A percentile compares a stretch with the other conserved stretches of the same genome.
phyloP scores from a whole-genome alignment of 805 yeast species.

The Ogataea siamensis region DNA sequence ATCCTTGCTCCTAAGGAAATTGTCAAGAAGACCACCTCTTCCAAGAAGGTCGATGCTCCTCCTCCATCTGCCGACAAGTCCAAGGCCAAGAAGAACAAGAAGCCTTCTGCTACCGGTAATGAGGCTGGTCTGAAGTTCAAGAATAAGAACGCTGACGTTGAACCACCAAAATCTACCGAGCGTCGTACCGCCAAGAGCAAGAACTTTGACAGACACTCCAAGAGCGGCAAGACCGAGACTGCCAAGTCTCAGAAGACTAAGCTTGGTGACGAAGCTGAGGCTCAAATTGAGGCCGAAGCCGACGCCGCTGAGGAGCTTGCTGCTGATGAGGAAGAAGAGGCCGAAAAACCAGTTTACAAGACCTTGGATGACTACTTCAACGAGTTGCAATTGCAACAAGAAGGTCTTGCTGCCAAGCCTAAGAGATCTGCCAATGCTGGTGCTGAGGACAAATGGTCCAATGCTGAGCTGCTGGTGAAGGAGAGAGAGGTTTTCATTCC shows the following conservation, averaged over 20 bases:
- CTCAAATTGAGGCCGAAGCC: conserved; percentile 45
- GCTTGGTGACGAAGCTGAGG: conserved; percentile 79
- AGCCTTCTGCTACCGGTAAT: conserved; percentile 75
- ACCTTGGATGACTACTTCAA: conserved; percentile 86
- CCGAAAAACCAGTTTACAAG: conserved; percentile 52
- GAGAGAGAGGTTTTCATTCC: conserved; percentile 58
- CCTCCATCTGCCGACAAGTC: conserved; percentile 81
- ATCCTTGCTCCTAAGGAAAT: conserved; percentile 63
- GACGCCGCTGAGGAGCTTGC: conserved; percentile 53
- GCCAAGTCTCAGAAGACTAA: conserved; percentile 80
- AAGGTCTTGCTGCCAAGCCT: conserved; percentile 33
- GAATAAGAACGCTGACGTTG: conserved; percentile 64
- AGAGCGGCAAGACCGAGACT: conserved; percentile 80
- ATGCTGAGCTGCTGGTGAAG: conserved; percentile 63
- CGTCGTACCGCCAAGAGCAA: conserved; percentile 46
- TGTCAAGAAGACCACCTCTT: conserved; percentile 77
- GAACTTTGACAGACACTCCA: conserved; percentile 81
- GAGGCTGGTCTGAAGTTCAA: conserved; percentile 82
- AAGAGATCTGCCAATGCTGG: conserved; percentile 58
- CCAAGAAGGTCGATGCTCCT: conserved; percentile 81
- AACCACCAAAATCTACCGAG: conserved; percentile 51
- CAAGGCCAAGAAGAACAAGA: conserved; percentile 69
- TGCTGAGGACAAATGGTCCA: conserved; percentile 49
- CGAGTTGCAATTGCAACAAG: conserved; percentile 51
- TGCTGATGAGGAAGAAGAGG: conserved; percentile 39